A percentile compares a stretch with the other conserved stretches of the same genome.
phyloP scores from a whole-genome alignment of 1,139 yeast species.

The Saccharomyces hybrid region DNA sequence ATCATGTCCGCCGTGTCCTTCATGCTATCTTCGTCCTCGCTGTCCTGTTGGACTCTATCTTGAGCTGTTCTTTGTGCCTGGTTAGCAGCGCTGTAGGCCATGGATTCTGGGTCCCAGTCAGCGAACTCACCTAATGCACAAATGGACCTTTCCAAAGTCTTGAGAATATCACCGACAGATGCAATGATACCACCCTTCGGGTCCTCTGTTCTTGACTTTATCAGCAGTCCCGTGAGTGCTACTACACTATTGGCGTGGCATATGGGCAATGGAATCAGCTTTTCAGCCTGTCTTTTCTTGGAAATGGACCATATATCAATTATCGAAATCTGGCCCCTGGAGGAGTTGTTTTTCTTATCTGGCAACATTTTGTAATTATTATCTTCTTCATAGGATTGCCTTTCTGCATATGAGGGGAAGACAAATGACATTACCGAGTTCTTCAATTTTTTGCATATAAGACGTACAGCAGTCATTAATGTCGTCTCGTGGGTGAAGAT shows the following conservation, averaged over 20 bases:
- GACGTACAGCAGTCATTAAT: constrained; percentile 13
- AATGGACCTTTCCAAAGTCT: constrained; percentile 53
- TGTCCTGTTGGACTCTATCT: not conserved
- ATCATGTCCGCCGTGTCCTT: constrained; percentile 35
- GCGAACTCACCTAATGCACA: constrained; percentile 44
- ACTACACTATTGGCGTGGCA: constrained; percentile 62
- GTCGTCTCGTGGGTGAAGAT: constrained; percentile 27
- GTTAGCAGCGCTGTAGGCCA: not conserved
- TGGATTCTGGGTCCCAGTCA: constrained; percentile 24
- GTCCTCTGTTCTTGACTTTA: constrained; percentile 60
- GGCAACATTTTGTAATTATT: not conserved
- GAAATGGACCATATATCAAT: constrained; percentile 28
- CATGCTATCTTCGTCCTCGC: constrained; percentile 21
- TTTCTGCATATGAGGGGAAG: constrained; percentile 19
- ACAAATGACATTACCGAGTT: constrained; percentile 16
- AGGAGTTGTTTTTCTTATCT: not conserved
- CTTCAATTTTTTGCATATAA: constrained; percentile 10
- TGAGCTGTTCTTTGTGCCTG: not conserved
- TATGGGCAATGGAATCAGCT: constrained; percentile 51
- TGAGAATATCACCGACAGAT: constrained; percentile 50
- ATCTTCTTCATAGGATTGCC: not conserved
- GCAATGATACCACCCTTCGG: constrained; percentile 46
- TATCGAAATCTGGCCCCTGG: constrained; percentile 7
- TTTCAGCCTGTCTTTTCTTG: constrained; percentile 40
- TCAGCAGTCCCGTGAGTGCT: constrained; percentile 41